These are phyloP conservation scores for Lolium multiflorum DNA, from an alignment of 176 grass and related monocot species.

Conservation along the genomic window DNA sequence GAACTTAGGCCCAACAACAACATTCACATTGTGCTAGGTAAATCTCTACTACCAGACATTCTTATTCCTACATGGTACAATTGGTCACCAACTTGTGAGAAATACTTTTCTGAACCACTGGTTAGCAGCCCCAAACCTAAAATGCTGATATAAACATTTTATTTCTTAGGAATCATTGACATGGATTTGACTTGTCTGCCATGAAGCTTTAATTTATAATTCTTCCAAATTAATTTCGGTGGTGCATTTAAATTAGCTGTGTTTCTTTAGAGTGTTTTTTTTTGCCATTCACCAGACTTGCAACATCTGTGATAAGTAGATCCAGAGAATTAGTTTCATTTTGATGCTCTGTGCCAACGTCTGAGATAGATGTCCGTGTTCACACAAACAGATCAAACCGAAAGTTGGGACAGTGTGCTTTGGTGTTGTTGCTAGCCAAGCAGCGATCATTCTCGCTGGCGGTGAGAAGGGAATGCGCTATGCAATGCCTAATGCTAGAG, in stretches of 20 bases:
- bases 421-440: conserved; percentile 93
- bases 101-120: neutral
- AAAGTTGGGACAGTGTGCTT: conserved; percentile 93
- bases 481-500: conserved; percentile 94
- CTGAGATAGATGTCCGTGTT: conserved; percentile 17
- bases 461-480: conserved; percentile 99
- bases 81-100: neutral
- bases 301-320: conserved; percentile 16
- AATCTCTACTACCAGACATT: neutral
- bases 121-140: neutral
- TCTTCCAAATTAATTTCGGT: neutral
- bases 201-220: neutral
- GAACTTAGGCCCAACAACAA: neutral
- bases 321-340: neutral
- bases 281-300: conserved; percentile 14
- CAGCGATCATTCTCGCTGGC: conserved; percentile 83
- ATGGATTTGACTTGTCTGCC: neutral
- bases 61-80: conserved; percentile 2
- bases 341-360: conserved; percentile 32
- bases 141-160: conserved; percentile 24
- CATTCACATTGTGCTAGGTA: neutral
- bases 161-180: neutral
- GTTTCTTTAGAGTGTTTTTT: neutral
- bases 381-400: conserved; percentile 77
- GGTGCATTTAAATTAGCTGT: conserved; percentile 18